Conservation (phyloP, 331 rosid genomes). For the Stylosanthes scabra region DNA sequence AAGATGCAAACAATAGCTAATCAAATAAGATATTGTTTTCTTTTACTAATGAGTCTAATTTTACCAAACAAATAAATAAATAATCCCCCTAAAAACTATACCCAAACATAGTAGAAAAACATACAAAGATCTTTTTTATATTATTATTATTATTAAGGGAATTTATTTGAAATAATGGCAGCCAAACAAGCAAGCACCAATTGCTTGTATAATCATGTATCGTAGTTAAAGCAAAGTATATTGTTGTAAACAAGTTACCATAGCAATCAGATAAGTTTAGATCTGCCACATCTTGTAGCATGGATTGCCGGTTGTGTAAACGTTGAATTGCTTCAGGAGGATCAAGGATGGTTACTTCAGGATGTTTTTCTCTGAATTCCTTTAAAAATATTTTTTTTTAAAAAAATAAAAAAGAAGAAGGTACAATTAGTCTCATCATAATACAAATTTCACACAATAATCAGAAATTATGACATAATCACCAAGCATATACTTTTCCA, state of each 20-base stretch:
- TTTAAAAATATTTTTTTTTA: conserved; percentile 54
- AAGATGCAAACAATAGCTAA: too few species aligned
- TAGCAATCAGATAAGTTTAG: conserved; percentile 67
- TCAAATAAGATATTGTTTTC: too few species aligned
- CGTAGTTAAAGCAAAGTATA: not conserved
- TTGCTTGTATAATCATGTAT: not conserved
- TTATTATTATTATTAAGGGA: too few species aligned
- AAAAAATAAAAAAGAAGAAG: not conserved
- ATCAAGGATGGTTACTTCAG: conserved; percentile 73
- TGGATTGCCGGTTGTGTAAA: conserved; percentile 77
- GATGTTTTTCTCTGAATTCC: conserved; percentile 71
- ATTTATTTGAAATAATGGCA: too few species aligned
- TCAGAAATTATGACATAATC: conserved; percentile 32
- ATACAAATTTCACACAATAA: conserved; percentile 26
- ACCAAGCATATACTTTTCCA: conserved; percentile 15
- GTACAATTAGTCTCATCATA: conserved; percentile 23
- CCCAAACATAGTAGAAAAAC: too few species aligned
- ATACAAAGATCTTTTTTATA: too few species aligned
- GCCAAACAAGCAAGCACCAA: too few species aligned
- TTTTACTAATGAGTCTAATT: too few species aligned
- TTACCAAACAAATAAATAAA: too few species aligned
- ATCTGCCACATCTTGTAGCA: conserved; percentile 78
- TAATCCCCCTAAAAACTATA: too few species aligned
- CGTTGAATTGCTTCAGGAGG: conserved; percentile 73
- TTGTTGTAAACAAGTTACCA: conserved; percentile 50